Conservation (phyloP, 495 filamentous ascomycete genomes). For the Penicillium canescens region DNA sequence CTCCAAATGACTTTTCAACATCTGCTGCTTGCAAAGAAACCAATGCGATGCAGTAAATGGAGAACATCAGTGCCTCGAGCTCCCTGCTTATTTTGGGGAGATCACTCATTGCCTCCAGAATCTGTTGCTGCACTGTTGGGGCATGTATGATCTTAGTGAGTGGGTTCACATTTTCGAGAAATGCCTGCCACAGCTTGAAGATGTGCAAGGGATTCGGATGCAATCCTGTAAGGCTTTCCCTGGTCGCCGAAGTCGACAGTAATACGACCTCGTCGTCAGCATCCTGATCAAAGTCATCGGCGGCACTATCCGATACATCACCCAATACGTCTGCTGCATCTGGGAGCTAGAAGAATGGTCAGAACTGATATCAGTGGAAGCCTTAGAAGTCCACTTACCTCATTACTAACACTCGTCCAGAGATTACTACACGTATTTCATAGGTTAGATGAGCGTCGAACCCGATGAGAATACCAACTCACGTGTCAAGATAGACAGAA, state of each 20-base stretch:
- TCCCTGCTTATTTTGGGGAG: slow-evolving; percentile 32
- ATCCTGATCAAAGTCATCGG: slow-evolving; percentile 17
- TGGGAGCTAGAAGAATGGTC: slow-evolving; percentile 38
- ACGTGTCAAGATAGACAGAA: slow-evolving; percentile 52
- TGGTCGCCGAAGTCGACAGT: slow-evolving; percentile 18
- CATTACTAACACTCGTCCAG: slow-evolving; percentile 53
- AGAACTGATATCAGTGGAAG: neutral
- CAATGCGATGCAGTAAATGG: slow-evolving; percentile 48
- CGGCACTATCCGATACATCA: slow-evolving; percentile 24
- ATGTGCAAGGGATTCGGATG: slow-evolving; percentile 71
- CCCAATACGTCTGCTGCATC: slow-evolving; percentile 44
- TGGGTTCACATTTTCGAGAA: slow-evolving; percentile 66
- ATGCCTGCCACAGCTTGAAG: slow-evolving; percentile 70
- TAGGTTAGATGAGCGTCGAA: neutral
- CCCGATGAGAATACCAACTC: neutral
- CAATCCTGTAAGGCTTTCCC: slow-evolving; percentile 28
- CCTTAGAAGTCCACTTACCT: slow-evolving; percentile 31
- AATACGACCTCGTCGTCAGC: slow-evolving; percentile 21
- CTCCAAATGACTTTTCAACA: slow-evolving; percentile 40
- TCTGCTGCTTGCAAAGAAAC: slow-evolving; percentile 39
- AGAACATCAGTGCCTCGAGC: slow-evolving; percentile 49
- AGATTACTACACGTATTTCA: slow-evolving; percentile 33
- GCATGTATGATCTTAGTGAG: slow-evolving; percentile 70
- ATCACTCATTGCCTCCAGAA: slow-evolving; percentile 41
- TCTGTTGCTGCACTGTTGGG: slow-evolving; percentile 52